phyloP scores from a whole-genome alignment of 1,139 yeast species.

The Yarrowia galli region DNA sequence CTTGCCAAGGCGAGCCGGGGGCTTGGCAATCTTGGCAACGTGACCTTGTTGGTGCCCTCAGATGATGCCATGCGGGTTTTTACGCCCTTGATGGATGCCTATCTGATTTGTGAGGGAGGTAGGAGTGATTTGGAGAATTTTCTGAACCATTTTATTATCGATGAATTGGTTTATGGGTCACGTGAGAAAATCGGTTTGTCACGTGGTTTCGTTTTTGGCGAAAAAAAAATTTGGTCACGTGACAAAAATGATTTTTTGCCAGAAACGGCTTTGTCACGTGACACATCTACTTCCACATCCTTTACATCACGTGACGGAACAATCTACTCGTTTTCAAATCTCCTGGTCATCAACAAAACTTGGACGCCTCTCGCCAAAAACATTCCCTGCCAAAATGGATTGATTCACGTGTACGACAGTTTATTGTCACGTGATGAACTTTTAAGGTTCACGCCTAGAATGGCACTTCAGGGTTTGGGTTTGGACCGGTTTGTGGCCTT shows the following conservation, averaged over 20 bases:
- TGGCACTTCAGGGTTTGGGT: conserved; percentile 73
- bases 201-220: no score
- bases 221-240: no score
- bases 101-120: conserved; percentile 55
- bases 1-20: conserved; percentile 6
- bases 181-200: no score
- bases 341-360: conserved; percentile 44
- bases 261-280: neutral
- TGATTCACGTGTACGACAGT: conserved; percentile 62
- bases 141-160: conserved; percentile 52
- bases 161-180: conserved; percentile 42
- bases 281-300: conserved; percentile 7
- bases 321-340: conserved; percentile 41
- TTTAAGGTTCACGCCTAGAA: conserved; percentile 67
- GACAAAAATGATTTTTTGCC: no score
- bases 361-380: conserved; percentile 54
- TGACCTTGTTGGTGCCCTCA: conserved; percentile 57
- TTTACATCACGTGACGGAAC: conserved; percentile 47
- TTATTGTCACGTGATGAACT: conserved; percentile 44
- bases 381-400: conserved; percentile 63
- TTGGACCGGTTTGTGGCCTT: conserved; percentile 74
- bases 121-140: conserved; percentile 51
- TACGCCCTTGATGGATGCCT: conserved; percentile 57
- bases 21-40: conserved; percentile 43
- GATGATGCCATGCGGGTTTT: conserved; percentile 53